Evolutionary conservation across 1,284 basidiomycete species (phyloP).

Genomic region (Sanguinoderma infundibulare): DNA sequence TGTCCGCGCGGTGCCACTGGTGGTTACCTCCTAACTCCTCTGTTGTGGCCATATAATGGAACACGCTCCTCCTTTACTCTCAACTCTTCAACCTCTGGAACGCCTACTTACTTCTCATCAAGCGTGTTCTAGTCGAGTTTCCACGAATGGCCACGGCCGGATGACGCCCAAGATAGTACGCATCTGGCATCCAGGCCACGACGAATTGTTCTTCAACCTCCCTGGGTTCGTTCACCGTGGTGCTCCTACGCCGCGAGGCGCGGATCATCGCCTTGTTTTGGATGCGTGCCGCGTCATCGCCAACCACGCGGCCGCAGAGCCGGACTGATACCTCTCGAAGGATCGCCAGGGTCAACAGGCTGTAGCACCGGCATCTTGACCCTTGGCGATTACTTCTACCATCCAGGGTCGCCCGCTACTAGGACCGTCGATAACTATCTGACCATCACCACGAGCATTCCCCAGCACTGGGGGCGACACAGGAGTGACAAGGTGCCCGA

Average conservation of each 20-base stretch:
- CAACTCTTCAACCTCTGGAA: no score
- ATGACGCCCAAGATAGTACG: neutral
- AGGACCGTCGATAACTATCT: neutral
- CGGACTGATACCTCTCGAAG: neutral
- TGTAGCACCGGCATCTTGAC: neutral
- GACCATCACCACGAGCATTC: neutral
- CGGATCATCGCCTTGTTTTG: neutral
- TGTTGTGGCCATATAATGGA: no score
- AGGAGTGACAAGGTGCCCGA: no score
- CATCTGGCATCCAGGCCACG: neutral
- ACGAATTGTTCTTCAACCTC: neutral
- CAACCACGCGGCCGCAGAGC: neutral
- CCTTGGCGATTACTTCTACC: neutral
- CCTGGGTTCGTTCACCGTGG: neutral
- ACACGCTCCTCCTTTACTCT: no score
- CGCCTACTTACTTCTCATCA: no score
- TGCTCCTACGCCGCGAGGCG: neutral
- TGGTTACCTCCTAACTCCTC: no score
- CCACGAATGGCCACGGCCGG: no score
- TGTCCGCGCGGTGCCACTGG: no score
- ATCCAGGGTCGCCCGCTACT: neutral
- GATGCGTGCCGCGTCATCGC: neutral
- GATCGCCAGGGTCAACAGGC: neutral
- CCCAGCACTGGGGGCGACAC: no score
- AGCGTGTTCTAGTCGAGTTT: no score